These are phyloP conservation scores for Echium plantagineum DNA, from an alignment of 257 asterid species.

Conservation along the genomic window DNA sequence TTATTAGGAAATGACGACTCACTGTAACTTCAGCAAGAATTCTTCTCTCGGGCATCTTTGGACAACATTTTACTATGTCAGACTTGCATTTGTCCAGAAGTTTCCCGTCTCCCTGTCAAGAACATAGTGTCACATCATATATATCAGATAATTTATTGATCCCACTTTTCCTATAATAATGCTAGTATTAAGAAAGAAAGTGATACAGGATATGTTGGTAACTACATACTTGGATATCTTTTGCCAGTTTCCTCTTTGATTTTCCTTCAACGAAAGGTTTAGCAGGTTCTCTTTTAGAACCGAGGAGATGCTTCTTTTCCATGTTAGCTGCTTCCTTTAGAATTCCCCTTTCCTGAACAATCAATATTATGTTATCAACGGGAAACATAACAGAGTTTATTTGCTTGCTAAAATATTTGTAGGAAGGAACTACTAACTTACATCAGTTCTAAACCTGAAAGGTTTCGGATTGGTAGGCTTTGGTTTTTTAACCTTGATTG, in stretches of 20 bases:
- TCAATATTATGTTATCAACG: conserved; percentile 7
- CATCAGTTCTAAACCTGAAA: conserved; percentile 92
- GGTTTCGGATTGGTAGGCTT: conserved; percentile 90
- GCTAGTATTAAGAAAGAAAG: neutral
- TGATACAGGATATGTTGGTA: neutral
- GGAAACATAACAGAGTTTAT: neutral
- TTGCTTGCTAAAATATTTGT: neutral
- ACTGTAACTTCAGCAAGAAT: conserved; percentile 9
- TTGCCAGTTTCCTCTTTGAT: conserved; percentile 24
- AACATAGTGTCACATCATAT: neutral
- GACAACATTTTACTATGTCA: neutral
- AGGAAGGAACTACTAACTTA: conserved; percentile 25
- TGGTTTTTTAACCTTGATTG: conserved; percentile 50
- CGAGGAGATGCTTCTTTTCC: conserved; percentile 34
- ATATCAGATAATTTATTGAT: neutral
- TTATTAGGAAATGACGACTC: neutral
- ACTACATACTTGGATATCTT: conserved; percentile 32
- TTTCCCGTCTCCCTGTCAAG: conserved; percentile 9
- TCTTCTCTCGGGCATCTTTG: conserved; percentile 9
- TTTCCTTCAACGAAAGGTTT: conserved; percentile 16
- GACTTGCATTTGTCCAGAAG: neutral
- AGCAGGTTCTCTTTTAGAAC: conserved; percentile 24
- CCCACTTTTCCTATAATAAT: neutral
- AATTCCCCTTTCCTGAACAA: conserved; percentile 76
- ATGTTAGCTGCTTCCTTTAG: conserved; percentile 74